These are phyloP conservation scores for Trichoderma hamatum DNA, from an alignment of 2,329 filamentous ascomycete genomes.

Conservation along the genomic window DNA sequence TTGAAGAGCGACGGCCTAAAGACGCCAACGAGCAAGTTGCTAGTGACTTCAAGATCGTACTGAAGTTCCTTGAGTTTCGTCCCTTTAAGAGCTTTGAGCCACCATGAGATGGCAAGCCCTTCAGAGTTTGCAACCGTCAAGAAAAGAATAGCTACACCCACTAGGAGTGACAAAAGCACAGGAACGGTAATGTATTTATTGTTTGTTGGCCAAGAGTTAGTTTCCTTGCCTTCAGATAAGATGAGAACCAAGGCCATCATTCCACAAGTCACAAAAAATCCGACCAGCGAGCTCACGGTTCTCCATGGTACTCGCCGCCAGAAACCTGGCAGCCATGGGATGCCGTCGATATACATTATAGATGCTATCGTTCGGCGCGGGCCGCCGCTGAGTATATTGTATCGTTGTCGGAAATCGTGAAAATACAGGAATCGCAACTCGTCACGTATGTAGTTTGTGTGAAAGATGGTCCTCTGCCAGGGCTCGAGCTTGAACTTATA, in stretches of 20 bases:
- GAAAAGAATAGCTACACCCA: neutral
- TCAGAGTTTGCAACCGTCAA: constrained; percentile 13
- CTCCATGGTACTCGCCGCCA: constrained; percentile 21
- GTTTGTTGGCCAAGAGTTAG: constrained; percentile 6
- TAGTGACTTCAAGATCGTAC: constrained; percentile 18
- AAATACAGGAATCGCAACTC: neutral
- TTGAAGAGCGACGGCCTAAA: neutral
- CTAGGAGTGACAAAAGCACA: constrained; percentile 14
- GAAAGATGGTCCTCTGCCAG: neutral
- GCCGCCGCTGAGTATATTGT: neutral
- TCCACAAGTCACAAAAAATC: constrained; percentile 3
- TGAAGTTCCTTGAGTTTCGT: constrained; percentile 21
- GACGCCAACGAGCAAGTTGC: constrained; percentile 3
- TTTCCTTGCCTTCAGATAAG: constrained; percentile 15
- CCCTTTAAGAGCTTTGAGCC: constrained; percentile 18
- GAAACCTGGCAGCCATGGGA: constrained; percentile 15
- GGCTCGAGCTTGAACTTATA: neutral
- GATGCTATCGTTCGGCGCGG: neutral
- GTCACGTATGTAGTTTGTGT: neutral
- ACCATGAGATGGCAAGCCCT: constrained; percentile 19
- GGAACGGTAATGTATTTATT: constrained; percentile 15
- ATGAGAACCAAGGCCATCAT: constrained; percentile 13
- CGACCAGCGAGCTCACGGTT: neutral
- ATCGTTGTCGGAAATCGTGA: neutral
- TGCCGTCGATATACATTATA: neutral